Evolutionary conservation across 2,329 filamentous ascomycete genomes (phyloP), one percentile per base, ranked within the genome.

Genomic region (Aspergillus sp.): DNA sequence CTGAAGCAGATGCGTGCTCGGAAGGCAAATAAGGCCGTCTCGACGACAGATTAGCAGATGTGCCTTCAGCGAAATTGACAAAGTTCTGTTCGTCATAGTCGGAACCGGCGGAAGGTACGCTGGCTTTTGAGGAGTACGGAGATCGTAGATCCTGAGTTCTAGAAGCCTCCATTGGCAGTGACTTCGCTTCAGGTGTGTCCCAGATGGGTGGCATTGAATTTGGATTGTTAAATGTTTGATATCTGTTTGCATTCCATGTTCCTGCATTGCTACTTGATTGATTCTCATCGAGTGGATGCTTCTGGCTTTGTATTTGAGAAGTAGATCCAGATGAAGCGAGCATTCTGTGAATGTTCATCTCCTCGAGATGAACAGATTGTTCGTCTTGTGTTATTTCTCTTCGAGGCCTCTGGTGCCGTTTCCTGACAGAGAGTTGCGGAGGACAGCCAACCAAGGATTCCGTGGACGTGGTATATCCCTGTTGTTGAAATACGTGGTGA

Each of bases 321-420:
- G 65, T 64, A 12, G 63, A 57, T 15, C 62, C 62, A 20, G 63
- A 58, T 11, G 66, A 67, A 6, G 63, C 66, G 7, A 72, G 63
- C 38, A 60, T 60, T 30, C 65, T 61, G 2, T 70, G 64, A 39
- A 73, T 72, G 36, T 67, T 64, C 54, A 73, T 58, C 15, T 70
- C 68, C 22, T 55, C 62, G 17, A 72, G 58, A 38, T 71, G 66
- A 38, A 71, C 52, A 13, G 68, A 64, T 22, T 58, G 61, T 13
- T 48, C 39, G 43, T 68, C 68, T 2, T 60, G 48, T 26, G 53
- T 30, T n/a, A 62, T 57, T 17, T 58, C 55, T 24, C 34, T 43
- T 32, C 61, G 49, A 9, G 58, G 56, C 22, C 48, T 59, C 5
- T 60, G 64, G 47, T 67, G 59, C 57, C 56, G 69, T 56, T 69